Percentiles rank a stretch among this genome's conserved stretches.
These are phyloP conservation scores for Hypoxylon trugodes DNA, from an alignment of 495 filamentous ascomycete species.

Conservation along the genomic window DNA sequence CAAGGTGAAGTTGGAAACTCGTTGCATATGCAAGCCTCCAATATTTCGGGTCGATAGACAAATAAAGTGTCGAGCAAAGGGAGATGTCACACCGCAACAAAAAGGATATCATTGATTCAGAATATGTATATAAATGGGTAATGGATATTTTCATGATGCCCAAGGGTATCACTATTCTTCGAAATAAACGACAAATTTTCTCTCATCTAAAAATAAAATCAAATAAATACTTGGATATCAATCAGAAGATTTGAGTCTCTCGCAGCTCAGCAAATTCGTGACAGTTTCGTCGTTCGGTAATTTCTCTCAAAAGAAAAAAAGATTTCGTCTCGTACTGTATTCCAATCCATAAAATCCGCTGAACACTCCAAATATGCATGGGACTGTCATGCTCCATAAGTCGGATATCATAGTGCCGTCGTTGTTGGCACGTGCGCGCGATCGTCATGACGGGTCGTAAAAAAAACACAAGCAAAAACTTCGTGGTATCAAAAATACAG, in stretches of 20 bases:
- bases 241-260: conserved; percentile 23
- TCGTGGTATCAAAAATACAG: conserved; percentile 41
- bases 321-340: conserved; percentile 34
- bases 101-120: neutral
- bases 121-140: conserved; percentile 23
- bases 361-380: conserved; percentile 37
- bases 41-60: conserved; percentile 30
- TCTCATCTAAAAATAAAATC: conserved; percentile 21
- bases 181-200: conserved; percentile 22
- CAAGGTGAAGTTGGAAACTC: conserved; percentile 7
- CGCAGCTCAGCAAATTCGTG: conserved; percentile 34
- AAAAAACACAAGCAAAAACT: conserved; percentile 37
- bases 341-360: conserved; percentile 29
- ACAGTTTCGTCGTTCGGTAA: conserved; percentile 28
- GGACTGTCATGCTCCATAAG: conserved; percentile 38
- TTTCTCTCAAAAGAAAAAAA: conserved; percentile 21
- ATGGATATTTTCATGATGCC: conserved; percentile 34
- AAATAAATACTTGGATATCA: conserved; percentile 36
- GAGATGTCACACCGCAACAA: conserved; percentile 35
- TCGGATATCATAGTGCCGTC: conserved; percentile 36
- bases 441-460: conserved; percentile 40
- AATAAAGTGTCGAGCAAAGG: conserved; percentile 15
- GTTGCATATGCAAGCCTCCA: conserved; percentile 33
- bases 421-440: conserved; percentile 19
- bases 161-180: conserved; percentile 32